Base-by-base conservation (phyloP, 2,329 filamentous ascomycete species). In the Phaeosphaeriaceae sp. region DNA sequence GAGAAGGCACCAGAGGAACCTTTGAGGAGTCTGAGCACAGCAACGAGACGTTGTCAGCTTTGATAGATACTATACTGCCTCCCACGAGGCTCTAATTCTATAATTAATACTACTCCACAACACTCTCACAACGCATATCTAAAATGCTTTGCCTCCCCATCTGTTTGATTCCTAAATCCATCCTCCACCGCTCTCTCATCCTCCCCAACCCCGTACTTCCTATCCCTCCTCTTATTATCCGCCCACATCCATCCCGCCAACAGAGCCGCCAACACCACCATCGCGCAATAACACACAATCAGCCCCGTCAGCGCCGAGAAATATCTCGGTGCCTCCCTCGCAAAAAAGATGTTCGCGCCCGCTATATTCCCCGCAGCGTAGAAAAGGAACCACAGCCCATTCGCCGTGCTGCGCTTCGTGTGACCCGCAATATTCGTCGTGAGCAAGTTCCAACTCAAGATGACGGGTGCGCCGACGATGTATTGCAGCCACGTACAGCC, bases 401-500 rank as follows among this genome's bases (percentile, higher is more conserved):
- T 81, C 0, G 82, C 80, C 0, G 80, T 78, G 10, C 77, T 80
- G 33, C 83, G 78, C 71, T 85, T 85, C 1, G 82, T 85, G 62
- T 86, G 83, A 0, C 83, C 83, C 0, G 81, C 80, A 13, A 76
- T 73, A 27, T 77, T 76, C 1, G 73, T 75, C 0, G 75, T 76
- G 19, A 84, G 78, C 0, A 85, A 61, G 22, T 83, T 84, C 83
- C 83, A 86, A 40, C 76, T 83, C 1, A 85, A 61, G 41, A 85
- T 81, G 2, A 85, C 79, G 0, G 83, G 81, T 0, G 82, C 81
- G 4, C 83, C 83, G 41, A 85, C 58, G 2, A 84, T 73, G 44
- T 81, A 81, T 58, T 84, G 81, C 13, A 85, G 69, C 83, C 83
- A 85, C 7, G 81, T 82, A 63, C 83, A 84, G n/a, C 73, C 83